Conservation (phyloP, 768 basidiomycete genomes). For the Xerocomus spinulosus region DNA sequence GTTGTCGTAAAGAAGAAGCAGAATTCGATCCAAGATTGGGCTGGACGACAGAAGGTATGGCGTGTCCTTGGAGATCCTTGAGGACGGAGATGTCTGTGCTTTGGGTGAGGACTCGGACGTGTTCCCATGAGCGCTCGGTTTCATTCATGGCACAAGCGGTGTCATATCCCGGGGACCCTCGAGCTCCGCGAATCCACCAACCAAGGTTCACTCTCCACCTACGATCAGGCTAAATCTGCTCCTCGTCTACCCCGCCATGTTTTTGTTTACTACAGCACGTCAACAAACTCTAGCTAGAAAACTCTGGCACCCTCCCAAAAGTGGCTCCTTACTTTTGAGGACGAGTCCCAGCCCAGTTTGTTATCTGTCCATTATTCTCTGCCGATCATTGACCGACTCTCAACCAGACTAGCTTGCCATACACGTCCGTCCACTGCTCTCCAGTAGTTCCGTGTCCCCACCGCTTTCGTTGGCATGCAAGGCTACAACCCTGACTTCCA, state of each 20-base stretch:
- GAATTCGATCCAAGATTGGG: slow-evolving; percentile 31
- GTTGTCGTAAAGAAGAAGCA: slow-evolving; percentile 41
- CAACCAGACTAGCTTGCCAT: slow-evolving; percentile 7
- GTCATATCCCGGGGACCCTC: slow-evolving; percentile 24
- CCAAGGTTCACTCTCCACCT: slow-evolving; percentile 26
- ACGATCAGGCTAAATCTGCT: slow-evolving; percentile 32
- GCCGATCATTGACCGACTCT: slow-evolving; percentile 28
- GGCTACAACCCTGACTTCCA: slow-evolving; percentile 19
- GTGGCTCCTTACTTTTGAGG: slow-evolving; percentile 14
- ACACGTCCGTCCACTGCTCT: slow-evolving; percentile 1
- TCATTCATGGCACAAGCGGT: slow-evolving; percentile 28
- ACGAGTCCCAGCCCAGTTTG: slow-evolving; percentile 24
- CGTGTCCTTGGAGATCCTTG: slow-evolving; percentile 44
- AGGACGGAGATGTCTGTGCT: slow-evolving; percentile 34
- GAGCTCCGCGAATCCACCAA: slow-evolving; percentile 32
- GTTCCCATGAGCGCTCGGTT: slow-evolving; percentile 31
- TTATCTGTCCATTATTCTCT: slow-evolving; percentile 19
- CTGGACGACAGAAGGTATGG: slow-evolving; percentile 15
- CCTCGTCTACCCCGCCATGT: slow-evolving; percentile 31
- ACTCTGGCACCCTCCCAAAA: slow-evolving; percentile 17
- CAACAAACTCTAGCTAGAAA: slow-evolving; percentile 27
- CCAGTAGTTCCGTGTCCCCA: slow-evolving; percentile 4
- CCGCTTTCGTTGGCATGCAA: slow-evolving; percentile 25
- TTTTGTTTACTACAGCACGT: slow-evolving; percentile 27
- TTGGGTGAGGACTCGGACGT: slow-evolving; percentile 24